phyloP scores from a whole-genome alignment of 371 early-diverging fungal species.

The Mucor circinelloides region DNA sequence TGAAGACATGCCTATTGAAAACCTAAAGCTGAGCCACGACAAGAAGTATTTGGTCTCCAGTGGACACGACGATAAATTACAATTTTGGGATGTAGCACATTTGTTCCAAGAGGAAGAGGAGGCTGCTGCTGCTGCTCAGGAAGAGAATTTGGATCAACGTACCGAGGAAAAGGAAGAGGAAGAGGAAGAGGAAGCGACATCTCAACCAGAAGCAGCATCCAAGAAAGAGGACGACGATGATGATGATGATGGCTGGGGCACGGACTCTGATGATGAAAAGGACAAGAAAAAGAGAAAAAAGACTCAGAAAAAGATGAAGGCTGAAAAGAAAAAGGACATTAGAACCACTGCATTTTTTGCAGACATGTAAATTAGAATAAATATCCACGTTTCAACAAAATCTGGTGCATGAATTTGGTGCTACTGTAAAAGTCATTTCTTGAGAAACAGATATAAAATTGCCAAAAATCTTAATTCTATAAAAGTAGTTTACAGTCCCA shows the following conservation, averaged over 20 bases:
- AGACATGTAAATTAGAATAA: conserved; percentile 25
- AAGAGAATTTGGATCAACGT: conserved; percentile 24
- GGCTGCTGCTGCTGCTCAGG: conserved; percentile 23
- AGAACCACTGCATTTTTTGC: conserved; percentile 26
- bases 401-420: too few species aligned
- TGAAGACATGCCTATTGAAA: conserved; percentile 83
- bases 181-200: neutral
- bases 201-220: neutral
- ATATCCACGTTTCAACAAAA: neutral
- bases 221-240: conserved; percentile 6
- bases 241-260: conserved; percentile 25
- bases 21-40: conserved; percentile 66
- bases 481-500: too few species aligned
- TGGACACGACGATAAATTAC: conserved; percentile 83
- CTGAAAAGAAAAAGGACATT: conserved; percentile 17
- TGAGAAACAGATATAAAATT: too few species aligned
- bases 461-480: too few species aligned
- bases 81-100: conserved; percentile 81
- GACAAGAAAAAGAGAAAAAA: conserved; percentile 26
- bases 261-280: conserved; percentile 28
- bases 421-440: too few species aligned
- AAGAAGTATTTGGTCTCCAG: conserved; percentile 72
- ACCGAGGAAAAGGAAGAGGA: conserved; percentile 34
- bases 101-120: conserved; percentile 45
- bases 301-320: conserved; percentile 23